Conservation (phyloP, 768 basidiomycete genomes). For the Boletus patriciae region DNA sequence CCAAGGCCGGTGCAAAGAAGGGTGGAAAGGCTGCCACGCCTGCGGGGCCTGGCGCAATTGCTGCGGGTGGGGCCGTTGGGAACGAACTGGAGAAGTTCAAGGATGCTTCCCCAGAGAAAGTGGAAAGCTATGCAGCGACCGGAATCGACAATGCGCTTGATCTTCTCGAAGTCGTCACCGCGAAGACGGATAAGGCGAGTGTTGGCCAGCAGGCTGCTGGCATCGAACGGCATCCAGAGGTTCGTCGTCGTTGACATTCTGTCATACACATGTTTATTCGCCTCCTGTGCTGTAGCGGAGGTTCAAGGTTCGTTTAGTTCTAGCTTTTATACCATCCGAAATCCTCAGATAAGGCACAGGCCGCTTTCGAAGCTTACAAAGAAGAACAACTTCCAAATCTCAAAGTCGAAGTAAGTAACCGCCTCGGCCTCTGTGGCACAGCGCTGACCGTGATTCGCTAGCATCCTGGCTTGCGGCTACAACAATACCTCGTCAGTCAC, state of each 20-base stretch:
- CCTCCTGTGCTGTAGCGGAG: slow-evolving; percentile 56
- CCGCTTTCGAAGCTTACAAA: slow-evolving; percentile 87
- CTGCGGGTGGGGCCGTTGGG: slow-evolving; percentile 60
- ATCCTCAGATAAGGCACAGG: slow-evolving; percentile 41
- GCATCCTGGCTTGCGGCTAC: slow-evolving; percentile 87
- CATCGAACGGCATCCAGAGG: slow-evolving; percentile 92
- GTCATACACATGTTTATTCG: slow-evolving; percentile 12
- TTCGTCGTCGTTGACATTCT: slow-evolving; percentile 39
- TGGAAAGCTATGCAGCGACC: slow-evolving; percentile 76
- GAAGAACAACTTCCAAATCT: slow-evolving; percentile 83
- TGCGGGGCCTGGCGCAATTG: slow-evolving; percentile 83
- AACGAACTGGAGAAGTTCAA: slow-evolving; percentile 25
- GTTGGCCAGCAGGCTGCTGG: slow-evolving; percentile 83
- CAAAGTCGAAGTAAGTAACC: slow-evolving; percentile 62
- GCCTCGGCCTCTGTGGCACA: neutral
- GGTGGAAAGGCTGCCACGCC: slow-evolving; percentile 52
- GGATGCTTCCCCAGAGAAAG: slow-evolving; percentile 38
- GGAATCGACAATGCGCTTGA: slow-evolving; percentile 92
- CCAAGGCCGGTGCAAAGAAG: slow-evolving; percentile 66
- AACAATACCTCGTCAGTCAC: slow-evolving; percentile 77
- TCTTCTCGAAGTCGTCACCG: slow-evolving; percentile 82
- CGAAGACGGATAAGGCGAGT: slow-evolving; percentile 91
- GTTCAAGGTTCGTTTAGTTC: slow-evolving; percentile 62
- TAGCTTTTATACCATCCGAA: neutral
- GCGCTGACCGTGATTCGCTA: slow-evolving; percentile 31